Evolutionary conservation across 2,329 filamentous ascomycete species (phyloP).

Genomic region (Fusarium sp.): DNA sequence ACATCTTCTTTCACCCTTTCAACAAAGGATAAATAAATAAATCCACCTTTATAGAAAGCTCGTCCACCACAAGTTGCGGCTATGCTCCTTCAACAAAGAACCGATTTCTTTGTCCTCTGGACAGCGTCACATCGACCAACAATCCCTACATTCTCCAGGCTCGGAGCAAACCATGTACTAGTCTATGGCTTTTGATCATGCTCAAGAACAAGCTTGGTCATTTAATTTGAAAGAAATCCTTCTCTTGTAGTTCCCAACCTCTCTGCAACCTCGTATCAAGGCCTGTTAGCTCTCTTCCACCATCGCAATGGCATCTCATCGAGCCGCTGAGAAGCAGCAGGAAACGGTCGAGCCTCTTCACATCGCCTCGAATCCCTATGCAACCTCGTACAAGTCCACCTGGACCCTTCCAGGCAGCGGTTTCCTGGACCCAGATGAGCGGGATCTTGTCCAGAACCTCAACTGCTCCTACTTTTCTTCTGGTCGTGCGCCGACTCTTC

Average conservation of each 20-base stretch:
- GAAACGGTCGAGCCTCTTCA: constrained; percentile 5
- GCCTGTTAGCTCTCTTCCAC: not conserved
- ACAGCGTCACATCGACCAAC: constrained; percentile 9
- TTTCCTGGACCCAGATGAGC: constrained; percentile 31
- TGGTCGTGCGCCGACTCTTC: constrained; percentile 61
- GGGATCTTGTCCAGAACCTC: constrained; percentile 52
- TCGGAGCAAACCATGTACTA: not conserved
- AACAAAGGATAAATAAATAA: constrained; percentile 20
- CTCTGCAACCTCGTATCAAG: too few relatives aligned
- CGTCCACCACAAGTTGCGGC: not conserved
- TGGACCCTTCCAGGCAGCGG: constrained; percentile 39
- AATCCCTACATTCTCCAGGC: not conserved
- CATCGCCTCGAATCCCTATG: constrained; percentile 43
- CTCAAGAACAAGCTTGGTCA: constrained; percentile 8
- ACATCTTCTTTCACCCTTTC: not conserved
- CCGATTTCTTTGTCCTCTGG: constrained; percentile 37
- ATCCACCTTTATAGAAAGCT: not conserved
- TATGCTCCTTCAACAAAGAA: constrained; percentile 24
- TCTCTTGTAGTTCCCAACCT: not conserved
- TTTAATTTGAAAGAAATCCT: not conserved
- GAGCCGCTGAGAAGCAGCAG: constrained; percentile 13
- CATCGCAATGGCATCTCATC: constrained; percentile 6
- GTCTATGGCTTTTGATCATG: not conserved
- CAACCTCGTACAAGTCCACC: constrained; percentile 42
- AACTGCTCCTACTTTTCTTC: constrained; percentile 68